phyloP scores from a whole-genome alignment of 805 yeast genomes.

The Wickerhamiella sorbophila region DNA sequence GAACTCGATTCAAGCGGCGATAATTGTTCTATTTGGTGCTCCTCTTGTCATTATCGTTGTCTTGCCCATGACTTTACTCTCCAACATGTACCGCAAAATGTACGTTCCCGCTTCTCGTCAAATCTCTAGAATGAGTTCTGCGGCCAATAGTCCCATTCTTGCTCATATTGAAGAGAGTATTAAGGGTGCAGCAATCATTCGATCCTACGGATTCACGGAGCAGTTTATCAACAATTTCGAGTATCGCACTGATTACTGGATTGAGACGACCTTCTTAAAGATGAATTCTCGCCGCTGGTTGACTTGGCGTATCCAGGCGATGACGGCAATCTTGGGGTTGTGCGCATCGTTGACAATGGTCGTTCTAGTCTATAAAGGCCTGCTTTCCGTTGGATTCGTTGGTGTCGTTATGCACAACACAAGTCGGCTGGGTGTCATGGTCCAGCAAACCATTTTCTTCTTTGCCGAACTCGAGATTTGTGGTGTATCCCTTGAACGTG shows the following conservation, averaged over 20 bases:
- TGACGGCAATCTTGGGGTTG: constrained; percentile 70
- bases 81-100: constrained; percentile 50
- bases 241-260: constrained; percentile 19
- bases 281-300: constrained; percentile 84
- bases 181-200: constrained; percentile 58
- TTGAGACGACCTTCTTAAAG: constrained; percentile 46
- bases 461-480: constrained; percentile 87
- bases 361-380: constrained; percentile 41
- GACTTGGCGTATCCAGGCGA: constrained; percentile 70
- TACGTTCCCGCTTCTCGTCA: constrained; percentile 63
- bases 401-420: constrained; percentile 85
- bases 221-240: constrained; percentile 37
- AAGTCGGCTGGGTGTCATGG: constrained; percentile 67
- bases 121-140: constrained; percentile 53
- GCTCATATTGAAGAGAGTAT: constrained; percentile 73
- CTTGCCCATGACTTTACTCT: constrained; percentile 40
- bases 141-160: constrained; percentile 60
- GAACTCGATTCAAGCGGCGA: constrained; percentile 40
- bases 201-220: constrained; percentile 51
- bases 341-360: constrained; percentile 67
- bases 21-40: constrained; percentile 45
- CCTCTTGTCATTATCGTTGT: constrained; percentile 55
- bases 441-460: constrained; percentile 85
- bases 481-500: constrained; percentile 74
- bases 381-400: constrained; percentile 67